Conservation (phyloP, 164 flowering plant genomes). For the Umbellularia californica region DNA sequence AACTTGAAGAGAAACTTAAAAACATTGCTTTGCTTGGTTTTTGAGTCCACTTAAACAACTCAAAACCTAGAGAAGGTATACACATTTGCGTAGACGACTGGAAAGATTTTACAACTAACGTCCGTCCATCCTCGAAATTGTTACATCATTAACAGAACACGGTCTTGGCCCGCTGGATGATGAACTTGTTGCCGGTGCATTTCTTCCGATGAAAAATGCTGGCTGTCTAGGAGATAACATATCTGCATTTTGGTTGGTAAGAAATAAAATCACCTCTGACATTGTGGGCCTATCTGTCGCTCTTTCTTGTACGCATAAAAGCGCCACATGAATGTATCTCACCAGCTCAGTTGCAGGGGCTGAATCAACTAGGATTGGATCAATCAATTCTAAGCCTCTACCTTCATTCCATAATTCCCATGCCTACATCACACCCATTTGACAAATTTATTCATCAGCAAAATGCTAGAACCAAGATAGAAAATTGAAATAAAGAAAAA, state of each 20-base stretch:
- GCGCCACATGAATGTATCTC: constrained; percentile 14
- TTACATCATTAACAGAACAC: neutral
- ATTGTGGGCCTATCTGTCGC: constrained; percentile 9
- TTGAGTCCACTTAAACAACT: too few relatives aligned
- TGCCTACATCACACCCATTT: neutral
- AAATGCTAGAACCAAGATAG: neutral
- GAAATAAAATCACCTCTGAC: constrained; percentile 4
- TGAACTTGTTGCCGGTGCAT: neutral
- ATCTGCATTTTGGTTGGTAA: neutral
- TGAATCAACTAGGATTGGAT: constrained; percentile 2
- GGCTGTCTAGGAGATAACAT: neutral
- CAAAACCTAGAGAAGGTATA: too few relatives aligned
- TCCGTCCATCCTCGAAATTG: neutral
- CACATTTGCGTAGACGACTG: too few relatives aligned
- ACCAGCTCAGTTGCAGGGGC: neutral
- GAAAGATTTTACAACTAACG: neutral
- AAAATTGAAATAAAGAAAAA: neutral
- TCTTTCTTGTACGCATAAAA: constrained; percentile 10
- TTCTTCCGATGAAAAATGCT: neutral
- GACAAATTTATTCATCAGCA: neutral
- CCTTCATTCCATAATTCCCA: constrained; percentile 15
- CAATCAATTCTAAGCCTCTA: constrained; percentile 6
- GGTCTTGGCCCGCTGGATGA: neutral
- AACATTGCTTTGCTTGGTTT: too few relatives aligned
- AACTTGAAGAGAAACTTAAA: too few relatives aligned